Base-by-base conservation (phyloP, 1,139 yeast species). In the Protomyces inouyei region DNA sequence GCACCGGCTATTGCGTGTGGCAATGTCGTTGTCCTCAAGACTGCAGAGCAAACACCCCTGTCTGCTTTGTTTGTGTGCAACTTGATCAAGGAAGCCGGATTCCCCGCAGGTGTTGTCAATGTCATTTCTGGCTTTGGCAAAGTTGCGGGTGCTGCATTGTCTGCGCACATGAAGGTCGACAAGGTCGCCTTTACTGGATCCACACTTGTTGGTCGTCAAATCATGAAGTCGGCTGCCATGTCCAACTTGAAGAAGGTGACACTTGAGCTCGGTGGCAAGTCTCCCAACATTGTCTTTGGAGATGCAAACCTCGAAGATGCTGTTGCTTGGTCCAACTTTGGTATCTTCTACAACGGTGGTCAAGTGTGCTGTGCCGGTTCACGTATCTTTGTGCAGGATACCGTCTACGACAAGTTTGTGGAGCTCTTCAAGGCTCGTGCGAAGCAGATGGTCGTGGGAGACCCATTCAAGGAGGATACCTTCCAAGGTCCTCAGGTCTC, bases 281-380 rank as follows among this genome's bases (percentile, higher is more conserved):
- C 93, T 61, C 92, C 95, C 71, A 85, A 86, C 77, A 83, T 88
- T 70, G 85, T 88, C 59, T 87, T 87, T 73, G 81, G 84, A 71
- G 95, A 88, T 74, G 88, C 88, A 67, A 83, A 88, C 71, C 71
- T 88, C 65, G 83, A 83, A 66, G 77, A 77, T 71, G 85, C 95
- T 67, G 84, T 87, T 67, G 79, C 81, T 71, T 80, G 84, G 79
- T 80, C 85, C 69, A 77, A 82, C 68, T 72, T 78, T 52, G 89
- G 88, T 74, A 85, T 86, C 72, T 84, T 83, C 83, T 87, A 82
- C 82, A 88, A 88, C 80, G 84, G 88, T 71, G 96, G 96, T 76
- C 95, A 88, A 78, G 92, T 87, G 66, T 88, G 96, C 78, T 85
- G 88, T 74, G 95, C 95, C 52, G 93, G 95, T 70, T 87, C 95